Base-by-base conservation (phyloP, 2,329 filamentous ascomycete species). In the Hymenoscyphus occultus region DNA sequence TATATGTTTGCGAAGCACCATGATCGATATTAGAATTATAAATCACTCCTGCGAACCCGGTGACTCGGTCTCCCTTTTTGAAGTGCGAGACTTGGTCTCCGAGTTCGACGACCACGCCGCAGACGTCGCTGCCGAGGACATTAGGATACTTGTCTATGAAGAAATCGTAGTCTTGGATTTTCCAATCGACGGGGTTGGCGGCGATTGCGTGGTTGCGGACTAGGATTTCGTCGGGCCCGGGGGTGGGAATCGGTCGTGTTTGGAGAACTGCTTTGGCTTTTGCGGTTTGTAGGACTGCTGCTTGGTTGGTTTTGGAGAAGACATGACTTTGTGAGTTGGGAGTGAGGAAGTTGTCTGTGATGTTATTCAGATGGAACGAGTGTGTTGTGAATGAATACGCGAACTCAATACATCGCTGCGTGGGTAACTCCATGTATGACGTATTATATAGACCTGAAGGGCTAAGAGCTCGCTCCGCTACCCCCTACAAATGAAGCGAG, bases 81-180 rank as follows among this genome's bases (percentile, higher is more conserved):
- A 82, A 83, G 76, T 16, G 77, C 16, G 31, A 83, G 80, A 56
- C 80, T 13, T 62, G 56, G 66, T 79, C 71, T 54, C 84, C 84
- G 19, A 84, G 79, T 39, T 81, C 80, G 51, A 83, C 68, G 56
- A 86, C 78, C 66, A 80, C 80, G 56, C 84, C 84, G 5, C 84
- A 82, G 39, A 83, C 82, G 67, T 86, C 84, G 7, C 82, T 84
- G 19, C 77, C 79, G 5, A 83, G 77, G 9, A 86, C 68, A 6
- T 68, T 66, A 7, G 77, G 77, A 75, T 72, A 63, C 35, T 67
- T n/a, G 2, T 59, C 9, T 6, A 65, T 39, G 31, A 60, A 42
- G 16, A 63, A 40, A 22, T 61, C 65, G 10, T 42, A 13, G 13
- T 64, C 42, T 51, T 65, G 66, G 5, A 70, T 63, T 4, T 45